A percentile compares a stretch with the other conserved stretches of the same genome.
phyloP scores from a whole-genome alignment of 139 green algal genomes.

The Coelastrella sp. region DNA sequence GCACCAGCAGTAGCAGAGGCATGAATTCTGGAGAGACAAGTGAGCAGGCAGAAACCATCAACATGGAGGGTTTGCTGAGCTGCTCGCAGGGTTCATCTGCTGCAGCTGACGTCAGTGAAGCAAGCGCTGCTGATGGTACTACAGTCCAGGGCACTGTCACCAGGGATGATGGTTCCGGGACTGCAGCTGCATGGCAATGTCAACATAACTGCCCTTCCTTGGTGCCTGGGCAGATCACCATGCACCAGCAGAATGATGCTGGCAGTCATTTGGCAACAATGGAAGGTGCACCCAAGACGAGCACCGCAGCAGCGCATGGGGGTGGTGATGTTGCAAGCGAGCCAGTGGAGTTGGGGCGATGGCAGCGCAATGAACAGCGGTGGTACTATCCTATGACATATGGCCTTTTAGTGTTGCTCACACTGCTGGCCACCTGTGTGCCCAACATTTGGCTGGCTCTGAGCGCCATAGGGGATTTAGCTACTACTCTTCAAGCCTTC shows the following conservation, averaged over 20 bases:
- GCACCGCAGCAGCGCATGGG: background rate
- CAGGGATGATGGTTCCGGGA: no score
- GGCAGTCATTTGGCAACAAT: background rate
- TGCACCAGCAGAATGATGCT: background rate
- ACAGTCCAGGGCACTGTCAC: background rate
- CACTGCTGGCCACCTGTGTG: background rate
- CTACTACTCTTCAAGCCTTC: conserved; percentile 32
- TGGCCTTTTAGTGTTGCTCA: background rate
- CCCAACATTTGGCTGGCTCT: conserved; percentile 37
- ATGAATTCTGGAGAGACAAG: background rate
- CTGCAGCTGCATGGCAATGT: background rate
- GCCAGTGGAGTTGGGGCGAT: background rate
- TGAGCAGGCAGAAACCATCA: no score
- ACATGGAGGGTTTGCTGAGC: no score
- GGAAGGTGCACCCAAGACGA: background rate
- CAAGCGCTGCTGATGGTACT: background rate
- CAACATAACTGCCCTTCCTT: background rate
- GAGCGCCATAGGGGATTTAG: conserved; percentile 20
- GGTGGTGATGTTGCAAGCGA: background rate
- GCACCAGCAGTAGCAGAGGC: background rate
- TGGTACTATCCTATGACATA: conserved; percentile 46
- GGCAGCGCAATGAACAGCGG: conserved; percentile 22
- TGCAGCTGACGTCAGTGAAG: background rate
- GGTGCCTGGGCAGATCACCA: background rate
- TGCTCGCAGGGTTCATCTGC: background rate